Evolutionary conservation across 768 basidiomycete species (phyloP), one percentile per base, ranked within the genome.

Genomic region (Mycena pura): DNA sequence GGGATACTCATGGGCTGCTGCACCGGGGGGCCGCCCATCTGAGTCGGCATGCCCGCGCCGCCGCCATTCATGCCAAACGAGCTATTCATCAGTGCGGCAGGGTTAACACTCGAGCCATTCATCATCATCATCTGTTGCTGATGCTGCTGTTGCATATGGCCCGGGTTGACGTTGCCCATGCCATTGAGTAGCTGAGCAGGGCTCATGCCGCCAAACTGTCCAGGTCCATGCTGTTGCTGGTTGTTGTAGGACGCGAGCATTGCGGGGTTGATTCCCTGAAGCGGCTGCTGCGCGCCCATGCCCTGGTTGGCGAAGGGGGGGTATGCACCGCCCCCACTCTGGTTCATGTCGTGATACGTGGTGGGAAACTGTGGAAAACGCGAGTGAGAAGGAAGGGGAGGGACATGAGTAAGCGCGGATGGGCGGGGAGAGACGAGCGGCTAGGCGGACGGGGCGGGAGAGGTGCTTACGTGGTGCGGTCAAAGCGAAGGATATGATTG

Each of bases 171-270:
- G 44, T n/a, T 62, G 29, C 36, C 46, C 59, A 60, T 41, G 62
- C 49, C 40, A 40, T 65, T 69, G 44, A 61, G 36, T 6, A 62
- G 50, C 36, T 61, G 61, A 15, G 62, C 56, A 41, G 64, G 60
- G 41, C 31, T 65, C 27, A 62, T 44, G 52, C 52, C 46, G 15
- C 43, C 51, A 47, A 49, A 66, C 15, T 50, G 56, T 8, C 11
- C 29, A 14, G 36, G 51, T 24, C 28, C 41, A 31, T 64, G 57
- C 38, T 52, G 50, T 17, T 60, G 59, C 19, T 54, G 49, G 3
- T 48, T 41, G 44, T 59, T 59, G 38, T 49, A 66, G 5, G 60
- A 62, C 56, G 64, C 64, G 55, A 66, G 64, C 56, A 66, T 66
- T 3, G 64, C 60, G 22, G 64, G 64, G 32, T 66, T 66, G 17